These are phyloP conservation scores for Pseudogymnoascus sp. DNA, from an alignment of 2,329 filamentous ascomycete genomes.

Conservation along the genomic window DNA sequence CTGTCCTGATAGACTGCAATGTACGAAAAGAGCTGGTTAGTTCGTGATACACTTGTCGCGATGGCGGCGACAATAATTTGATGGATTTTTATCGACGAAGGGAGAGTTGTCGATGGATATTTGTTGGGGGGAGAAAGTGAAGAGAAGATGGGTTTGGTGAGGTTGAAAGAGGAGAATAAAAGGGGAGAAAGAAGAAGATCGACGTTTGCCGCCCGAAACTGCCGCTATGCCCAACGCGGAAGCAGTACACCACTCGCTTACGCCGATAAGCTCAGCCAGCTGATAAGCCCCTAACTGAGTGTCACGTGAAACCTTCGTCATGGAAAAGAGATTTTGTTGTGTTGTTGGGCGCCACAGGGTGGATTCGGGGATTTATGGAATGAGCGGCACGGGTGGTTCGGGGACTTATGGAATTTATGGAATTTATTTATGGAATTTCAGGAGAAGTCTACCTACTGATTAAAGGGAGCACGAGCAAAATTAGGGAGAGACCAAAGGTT, in stretches of 20 bases:
- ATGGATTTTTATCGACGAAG: not conserved
- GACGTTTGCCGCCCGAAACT: not conserved
- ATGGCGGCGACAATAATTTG: not conserved
- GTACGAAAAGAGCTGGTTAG: not conserved
- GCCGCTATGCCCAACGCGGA: not conserved
- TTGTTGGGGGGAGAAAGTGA: not conserved
- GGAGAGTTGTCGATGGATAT: not conserved
- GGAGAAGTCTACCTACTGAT: not conserved
- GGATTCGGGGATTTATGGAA: not conserved
- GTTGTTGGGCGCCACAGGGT: not conserved
- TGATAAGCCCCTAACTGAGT: not conserved
- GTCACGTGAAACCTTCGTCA: not conserved
- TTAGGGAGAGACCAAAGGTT: not conserved
- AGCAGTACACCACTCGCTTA: not conserved
- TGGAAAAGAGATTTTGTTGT: not conserved
- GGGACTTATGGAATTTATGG: not conserved
- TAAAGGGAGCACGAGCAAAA: not conserved
- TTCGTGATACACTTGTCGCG: not conserved
- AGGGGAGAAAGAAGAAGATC: conserved; percentile 3
- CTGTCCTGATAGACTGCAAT: not conserved
- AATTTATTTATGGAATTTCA: conserved; percentile 1
- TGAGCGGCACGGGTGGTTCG: not conserved
- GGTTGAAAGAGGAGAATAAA: conserved; percentile 1
- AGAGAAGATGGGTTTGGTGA: not conserved
- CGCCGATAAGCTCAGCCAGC: not conserved